Percentiles rank a stretch among this genome's conserved stretches.
Evolutionary conservation across 1,284 basidiomycete genomes (phyloP).

Genomic region (Erythrobasidium hasegawianum): DNA sequence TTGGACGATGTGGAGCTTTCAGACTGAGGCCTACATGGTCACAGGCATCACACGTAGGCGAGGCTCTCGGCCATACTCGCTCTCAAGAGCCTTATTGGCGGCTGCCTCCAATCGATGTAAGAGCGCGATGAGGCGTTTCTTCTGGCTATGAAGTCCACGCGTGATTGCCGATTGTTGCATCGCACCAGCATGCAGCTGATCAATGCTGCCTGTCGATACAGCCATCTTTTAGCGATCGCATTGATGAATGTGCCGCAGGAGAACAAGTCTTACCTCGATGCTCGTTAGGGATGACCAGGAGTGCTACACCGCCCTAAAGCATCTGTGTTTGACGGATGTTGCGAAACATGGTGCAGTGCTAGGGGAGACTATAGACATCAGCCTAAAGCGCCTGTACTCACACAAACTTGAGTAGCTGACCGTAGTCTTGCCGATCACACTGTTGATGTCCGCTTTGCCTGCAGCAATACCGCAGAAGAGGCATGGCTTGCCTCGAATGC

Average conservation of each 20-base stretch:
- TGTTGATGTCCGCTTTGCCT: background rate
- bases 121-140: background rate
- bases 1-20: background rate
- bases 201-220: background rate
- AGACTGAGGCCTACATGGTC: background rate
- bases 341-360: background rate
- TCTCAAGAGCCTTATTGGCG: background rate
- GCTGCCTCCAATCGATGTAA: background rate
- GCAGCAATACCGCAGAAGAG: background rate
- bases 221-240: background rate
- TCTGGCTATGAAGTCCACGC: background rate
- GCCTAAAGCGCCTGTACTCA: no score
- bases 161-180: background rate
- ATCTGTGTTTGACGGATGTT: slow-evolving; percentile 1
- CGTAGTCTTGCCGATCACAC: no score
- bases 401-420: no score
- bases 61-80: background rate
- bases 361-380: no score
- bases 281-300: background rate
- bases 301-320: background rate
- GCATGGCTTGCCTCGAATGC: background rate
- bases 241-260: background rate
- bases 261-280: background rate
- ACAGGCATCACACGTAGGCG: background rate
- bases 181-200: background rate